phyloP scores from a whole-genome alignment of 495 filamentous ascomycete species.

The Hypoxylon fuscum region DNA sequence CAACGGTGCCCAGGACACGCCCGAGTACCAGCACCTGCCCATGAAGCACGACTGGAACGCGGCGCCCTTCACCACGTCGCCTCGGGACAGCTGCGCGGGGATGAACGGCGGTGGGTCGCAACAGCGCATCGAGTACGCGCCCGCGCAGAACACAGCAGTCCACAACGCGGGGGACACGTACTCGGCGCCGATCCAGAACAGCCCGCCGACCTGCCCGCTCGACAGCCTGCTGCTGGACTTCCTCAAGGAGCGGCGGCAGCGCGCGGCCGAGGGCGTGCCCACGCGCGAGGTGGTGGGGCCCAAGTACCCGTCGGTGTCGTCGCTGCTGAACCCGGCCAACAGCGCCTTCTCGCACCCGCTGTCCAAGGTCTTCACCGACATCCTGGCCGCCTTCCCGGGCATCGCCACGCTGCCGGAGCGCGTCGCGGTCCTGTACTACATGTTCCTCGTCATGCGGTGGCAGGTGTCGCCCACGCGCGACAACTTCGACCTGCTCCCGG shows the following conservation, averaged over 20 bases:
- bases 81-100: background rate
- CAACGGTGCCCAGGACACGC: constrained; percentile 50
- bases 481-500: constrained; percentile 76
- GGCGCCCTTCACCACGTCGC: constrained; percentile 10
- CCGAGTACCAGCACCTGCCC: constrained; percentile 47
- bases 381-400: constrained; percentile 76
- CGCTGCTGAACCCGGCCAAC: constrained; percentile 73
- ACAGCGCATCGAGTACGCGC: constrained; percentile 30
- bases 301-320: constrained; percentile 76
- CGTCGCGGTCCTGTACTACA: constrained; percentile 78
- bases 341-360: constrained; percentile 72
- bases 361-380: constrained; percentile 84
- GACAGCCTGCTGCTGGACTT: constrained; percentile 82
- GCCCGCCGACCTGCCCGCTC: constrained; percentile 72
- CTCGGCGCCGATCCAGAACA: constrained; percentile 65
- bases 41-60: constrained; percentile 59
- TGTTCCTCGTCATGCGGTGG: constrained; percentile 89
- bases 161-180: constrained; percentile 7
- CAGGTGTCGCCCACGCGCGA: constrained; percentile 75
- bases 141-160: constrained; percentile 3
- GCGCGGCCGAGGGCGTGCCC: constrained; percentile 67
- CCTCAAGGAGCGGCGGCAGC: constrained; percentile 70
- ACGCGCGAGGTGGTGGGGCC: constrained; percentile 73
- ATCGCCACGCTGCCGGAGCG: constrained; percentile 75
- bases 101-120: constrained; percentile 9